Conservation (phyloP, 2,329 filamentous ascomycete genomes). For the Colletotrichum camelliae region DNA sequence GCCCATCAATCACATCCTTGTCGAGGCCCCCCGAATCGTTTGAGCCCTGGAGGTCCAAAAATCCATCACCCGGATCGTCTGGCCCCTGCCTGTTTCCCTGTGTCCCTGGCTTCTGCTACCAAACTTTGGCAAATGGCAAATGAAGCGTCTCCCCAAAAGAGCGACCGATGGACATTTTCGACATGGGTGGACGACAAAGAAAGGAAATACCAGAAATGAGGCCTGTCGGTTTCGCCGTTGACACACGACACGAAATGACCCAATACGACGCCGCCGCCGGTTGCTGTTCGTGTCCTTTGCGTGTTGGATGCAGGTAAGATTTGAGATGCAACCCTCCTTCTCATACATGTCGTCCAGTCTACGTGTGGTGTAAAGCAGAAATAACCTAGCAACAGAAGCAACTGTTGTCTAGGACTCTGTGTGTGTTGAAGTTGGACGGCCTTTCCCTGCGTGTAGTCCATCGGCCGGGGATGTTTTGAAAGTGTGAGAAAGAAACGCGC, state of each 20-base stretch:
- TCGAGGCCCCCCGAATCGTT: not conserved
- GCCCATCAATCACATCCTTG: conserved; percentile 8
- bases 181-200: not conserved
- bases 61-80: not conserved
- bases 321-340: not conserved
- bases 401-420: not conserved
- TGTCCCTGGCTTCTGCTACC: not conserved
- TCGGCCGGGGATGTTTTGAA: conserved; percentile 17
- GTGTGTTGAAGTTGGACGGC: not conserved
- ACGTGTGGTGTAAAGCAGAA: not conserved
- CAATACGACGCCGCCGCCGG: conserved; percentile 1
- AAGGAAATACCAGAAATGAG: not conserved
- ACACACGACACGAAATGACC: conserved; percentile 11
- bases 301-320: not conserved
- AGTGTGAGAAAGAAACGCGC: conserved; percentile 17
- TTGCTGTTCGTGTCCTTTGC: not conserved
- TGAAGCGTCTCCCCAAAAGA: conserved; percentile 2
- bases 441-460: not conserved
- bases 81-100: not conserved
- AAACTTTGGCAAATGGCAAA: conserved; percentile 7
- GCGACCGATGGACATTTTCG: not conserved
- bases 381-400: not conserved
- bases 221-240: conserved; percentile 1
- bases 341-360: not conserved
- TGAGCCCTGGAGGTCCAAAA: not conserved